Evolutionary conservation across 2,329 filamentous ascomycete genomes (phyloP).

Genomic region (Canariomyces notabilis): DNA sequence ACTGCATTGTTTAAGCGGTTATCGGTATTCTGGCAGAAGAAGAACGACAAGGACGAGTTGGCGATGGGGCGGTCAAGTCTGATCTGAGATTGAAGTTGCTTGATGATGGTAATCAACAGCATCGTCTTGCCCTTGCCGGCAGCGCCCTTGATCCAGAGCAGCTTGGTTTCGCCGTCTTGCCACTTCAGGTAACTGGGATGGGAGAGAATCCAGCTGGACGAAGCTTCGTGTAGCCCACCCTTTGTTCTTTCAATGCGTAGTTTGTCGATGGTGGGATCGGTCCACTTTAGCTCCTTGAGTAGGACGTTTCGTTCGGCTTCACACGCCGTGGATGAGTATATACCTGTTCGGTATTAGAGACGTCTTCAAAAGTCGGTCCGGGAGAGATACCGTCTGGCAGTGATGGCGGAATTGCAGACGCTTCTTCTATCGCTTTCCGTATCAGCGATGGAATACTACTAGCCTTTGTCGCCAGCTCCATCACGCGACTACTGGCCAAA

Average conservation of each 20-base stretch:
- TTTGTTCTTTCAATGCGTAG: conserved; percentile 1
- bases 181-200: background rate
- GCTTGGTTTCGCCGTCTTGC: background rate
- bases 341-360: conserved; percentile 2
- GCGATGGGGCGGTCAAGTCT: background rate
- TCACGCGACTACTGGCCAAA: background rate
- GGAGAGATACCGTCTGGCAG: conserved; percentile 2
- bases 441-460: background rate
- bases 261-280: conserved; percentile 5
- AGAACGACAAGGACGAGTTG: conserved; percentile 2
- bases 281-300: conserved; percentile 2
- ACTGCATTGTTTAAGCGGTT: conserved; percentile 1
- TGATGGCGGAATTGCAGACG: background rate
- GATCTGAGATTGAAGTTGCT: conserved; percentile 1
- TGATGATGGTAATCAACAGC: conserved; percentile 1
- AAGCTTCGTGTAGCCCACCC: conserved; percentile 1
- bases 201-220: conserved; percentile 2
- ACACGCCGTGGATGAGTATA: too few relatives aligned
- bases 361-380: background rate
- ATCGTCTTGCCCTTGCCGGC: conserved; percentile 4
- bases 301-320: conserved; percentile 1
- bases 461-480: background rate
- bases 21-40: conserved; percentile 5
- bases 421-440: background rate
- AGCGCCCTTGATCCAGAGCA: conserved; percentile 5